Percentiles rank a stretch among this genome's conserved stretches.
These are phyloP conservation scores for Colletotrichum acutatum DNA, from an alignment of 2,329 filamentous ascomycete species.

Conservation along the genomic window DNA sequence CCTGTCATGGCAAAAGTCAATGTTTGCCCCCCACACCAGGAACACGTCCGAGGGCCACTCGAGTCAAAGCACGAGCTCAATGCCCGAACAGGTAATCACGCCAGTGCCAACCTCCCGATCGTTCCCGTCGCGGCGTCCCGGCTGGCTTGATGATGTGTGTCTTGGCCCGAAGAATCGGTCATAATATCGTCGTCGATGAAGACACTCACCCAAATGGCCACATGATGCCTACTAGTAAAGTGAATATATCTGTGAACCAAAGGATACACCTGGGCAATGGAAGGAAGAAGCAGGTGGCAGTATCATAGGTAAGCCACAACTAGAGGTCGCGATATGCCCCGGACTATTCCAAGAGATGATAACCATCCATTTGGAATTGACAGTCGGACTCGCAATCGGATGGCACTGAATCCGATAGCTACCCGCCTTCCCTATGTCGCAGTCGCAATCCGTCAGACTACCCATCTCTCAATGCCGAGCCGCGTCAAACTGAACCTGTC, in stretches of 20 bases:
- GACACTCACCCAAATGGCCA: not conserved
- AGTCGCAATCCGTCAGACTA: not conserved
- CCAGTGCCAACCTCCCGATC: no score
- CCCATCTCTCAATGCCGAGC: not conserved
- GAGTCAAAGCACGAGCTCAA: conserved; percentile 24
- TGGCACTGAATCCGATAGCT: not conserved
- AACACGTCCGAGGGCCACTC: conserved; percentile 14
- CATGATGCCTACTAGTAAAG: no score
- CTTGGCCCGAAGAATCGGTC: not conserved
- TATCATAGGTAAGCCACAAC: no score
- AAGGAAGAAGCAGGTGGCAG: no score
- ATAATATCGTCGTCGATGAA: not conserved
- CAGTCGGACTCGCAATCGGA: not conserved
- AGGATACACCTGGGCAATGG: no score
- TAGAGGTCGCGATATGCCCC: not conserved
- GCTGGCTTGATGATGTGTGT: not conserved
- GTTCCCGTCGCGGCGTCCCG: no score
- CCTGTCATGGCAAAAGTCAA: conserved; percentile 6
- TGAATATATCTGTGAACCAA: no score
- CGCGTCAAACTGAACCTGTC: not conserved
- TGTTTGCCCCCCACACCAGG: not conserved
- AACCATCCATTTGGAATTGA: not conserved
- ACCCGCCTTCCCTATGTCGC: not conserved
- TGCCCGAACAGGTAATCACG: not conserved
- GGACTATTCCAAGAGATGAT: not conserved